phyloP scores from a whole-genome alignment of 345 rosid genomes.

The Arabidopsis thaliana region TAIR10.1 NC_003074.8:998001-998500 shows the following conservation, averaged over 20 bases:
- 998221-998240: conserved; percentile 44
- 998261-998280: conserved; percentile 42
- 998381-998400: conserved; percentile 55
- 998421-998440: conserved; percentile 58
- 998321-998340: background rate
- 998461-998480: conserved; percentile 81
- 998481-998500: conserved; percentile 57
- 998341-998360: background rate
- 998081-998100: background rate
- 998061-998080: background rate
- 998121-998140: conserved; percentile 39
- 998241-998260: conserved; percentile 55
- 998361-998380: conserved; percentile 21
- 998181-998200: conserved; percentile 74
- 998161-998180: conserved; percentile 86
- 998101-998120: background rate
- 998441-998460: conserved; percentile 81
- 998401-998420: conserved; percentile 50
- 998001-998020: background rate
- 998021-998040: background rate
- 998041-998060: conserved; percentile 3
- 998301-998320: background rate
- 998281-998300: background rate
- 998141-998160: conserved; percentile 75
- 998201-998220: conserved; percentile 54